Conservation (phyloP, 2,329 filamentous ascomycete genomes). For the Pleurostoma richardsiae region DNA sequence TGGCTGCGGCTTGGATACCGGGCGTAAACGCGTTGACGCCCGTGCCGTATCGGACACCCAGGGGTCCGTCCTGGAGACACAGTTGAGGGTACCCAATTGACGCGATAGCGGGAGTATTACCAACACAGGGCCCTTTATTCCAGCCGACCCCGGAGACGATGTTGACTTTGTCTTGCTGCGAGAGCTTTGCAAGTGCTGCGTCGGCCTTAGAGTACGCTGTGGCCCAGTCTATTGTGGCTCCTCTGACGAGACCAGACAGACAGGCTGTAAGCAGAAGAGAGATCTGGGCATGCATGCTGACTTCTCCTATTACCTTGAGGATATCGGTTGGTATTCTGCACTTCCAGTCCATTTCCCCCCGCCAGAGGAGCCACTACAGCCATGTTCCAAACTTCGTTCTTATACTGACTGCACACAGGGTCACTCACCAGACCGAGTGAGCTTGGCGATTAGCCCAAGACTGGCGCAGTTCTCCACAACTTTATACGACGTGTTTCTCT, state of each 20-base stretch:
- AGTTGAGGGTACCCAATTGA: conserved; percentile 63
- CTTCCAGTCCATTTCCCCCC: background rate
- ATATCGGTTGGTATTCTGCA: background rate
- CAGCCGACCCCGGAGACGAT: conserved; percentile 75
- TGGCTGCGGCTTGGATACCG: conserved; percentile 72
- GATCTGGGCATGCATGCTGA: background rate
- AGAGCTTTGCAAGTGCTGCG: conserved; percentile 62
- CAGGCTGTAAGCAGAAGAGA: background rate
- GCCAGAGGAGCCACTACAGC: background rate
- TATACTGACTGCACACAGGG: background rate
- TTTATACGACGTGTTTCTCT: background rate
- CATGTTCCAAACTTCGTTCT: background rate
- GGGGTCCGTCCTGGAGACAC: conserved; percentile 76
- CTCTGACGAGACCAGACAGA: background rate
- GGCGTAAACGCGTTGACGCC: conserved; percentile 74
- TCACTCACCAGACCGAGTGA: background rate
- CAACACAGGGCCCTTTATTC: conserved; percentile 65
- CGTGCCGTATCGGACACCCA: conserved; percentile 68
- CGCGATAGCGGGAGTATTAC: conserved; percentile 52
- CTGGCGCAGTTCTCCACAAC: background rate
- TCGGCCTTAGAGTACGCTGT: conserved; percentile 67
- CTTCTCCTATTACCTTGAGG: background rate
- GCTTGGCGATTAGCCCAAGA: background rate
- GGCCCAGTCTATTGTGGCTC: conserved; percentile 47
- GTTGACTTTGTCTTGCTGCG: conserved; percentile 70